Evolutionary conservation across 116 monocot species (phyloP).

Genomic region (Zostera marina): DNA sequence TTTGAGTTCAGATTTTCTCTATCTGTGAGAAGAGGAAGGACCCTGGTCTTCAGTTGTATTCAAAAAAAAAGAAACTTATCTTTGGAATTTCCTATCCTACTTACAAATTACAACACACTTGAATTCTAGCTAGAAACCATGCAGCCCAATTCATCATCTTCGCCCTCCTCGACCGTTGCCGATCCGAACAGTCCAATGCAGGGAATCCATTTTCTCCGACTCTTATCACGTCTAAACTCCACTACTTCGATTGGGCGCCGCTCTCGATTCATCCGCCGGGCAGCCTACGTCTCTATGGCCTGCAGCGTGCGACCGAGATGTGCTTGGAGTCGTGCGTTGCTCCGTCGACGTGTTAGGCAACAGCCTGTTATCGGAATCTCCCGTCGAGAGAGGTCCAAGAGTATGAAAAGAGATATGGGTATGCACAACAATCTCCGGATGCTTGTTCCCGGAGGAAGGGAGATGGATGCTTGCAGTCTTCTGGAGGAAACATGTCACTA

Average conservation of each 20-base stretch:
- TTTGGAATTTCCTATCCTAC: neutral
- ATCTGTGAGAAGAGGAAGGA: neutral
- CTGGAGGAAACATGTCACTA: constrained; percentile 36
- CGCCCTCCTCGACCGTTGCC: neutral
- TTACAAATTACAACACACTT: no score
- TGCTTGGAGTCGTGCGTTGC: constrained; percentile 28
- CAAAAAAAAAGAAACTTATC: neutral
- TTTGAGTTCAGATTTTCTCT: neutral
- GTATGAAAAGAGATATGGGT: neutral
- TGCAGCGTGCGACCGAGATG: constrained; percentile 7
- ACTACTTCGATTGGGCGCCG: neutral
- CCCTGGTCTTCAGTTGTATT: neutral
- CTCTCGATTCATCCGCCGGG: constrained; percentile 12
- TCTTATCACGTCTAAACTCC: neutral
- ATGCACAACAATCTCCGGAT: constrained; percentile 12
- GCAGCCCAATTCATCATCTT: constrained; percentile 2
- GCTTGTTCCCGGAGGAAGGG: constrained; percentile 35
- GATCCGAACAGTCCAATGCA: constrained; percentile 9
- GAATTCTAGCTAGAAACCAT: constrained; percentile 3
- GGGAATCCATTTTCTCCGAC: constrained; percentile 18
- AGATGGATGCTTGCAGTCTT: constrained; percentile 25
- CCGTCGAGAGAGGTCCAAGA: neutral
- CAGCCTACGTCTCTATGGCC: constrained; percentile 38
- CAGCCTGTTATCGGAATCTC: neutral
- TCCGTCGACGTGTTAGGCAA: constrained; percentile 1